These are phyloP conservation scores for Acarospora socialis DNA, from an alignment of 2,329 filamentous ascomycete genomes.

Conservation along the genomic window DNA sequence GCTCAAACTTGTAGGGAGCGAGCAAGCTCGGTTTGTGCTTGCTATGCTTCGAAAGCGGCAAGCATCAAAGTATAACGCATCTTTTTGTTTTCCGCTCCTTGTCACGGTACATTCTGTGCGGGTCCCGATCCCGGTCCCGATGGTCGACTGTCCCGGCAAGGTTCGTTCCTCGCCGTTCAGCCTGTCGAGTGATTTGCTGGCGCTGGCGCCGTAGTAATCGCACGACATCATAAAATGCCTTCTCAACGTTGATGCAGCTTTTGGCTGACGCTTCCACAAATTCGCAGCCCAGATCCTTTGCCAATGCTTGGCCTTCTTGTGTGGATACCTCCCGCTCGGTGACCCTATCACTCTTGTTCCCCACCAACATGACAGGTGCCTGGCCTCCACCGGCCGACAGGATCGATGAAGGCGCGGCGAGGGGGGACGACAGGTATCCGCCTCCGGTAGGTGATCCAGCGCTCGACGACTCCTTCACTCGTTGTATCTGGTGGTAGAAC, in stretches of 20 bases:
- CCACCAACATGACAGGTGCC: conserved; percentile 93
- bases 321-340: conserved; percentile 94
- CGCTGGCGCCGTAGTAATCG: conserved; percentile 75
- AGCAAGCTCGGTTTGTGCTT: too few species aligned
- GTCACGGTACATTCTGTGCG: conserved; percentile 16
- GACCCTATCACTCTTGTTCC: conserved; percentile 94
- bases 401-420: conserved; percentile 34
- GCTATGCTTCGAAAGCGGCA: background rate
- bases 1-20: too few species aligned
- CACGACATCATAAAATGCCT: conserved; percentile 96
- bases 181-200: conserved; percentile 29
- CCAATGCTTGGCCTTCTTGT: conserved; percentile 84
- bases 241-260: conserved; percentile 97
- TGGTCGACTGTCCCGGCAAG: conserved; percentile 6
- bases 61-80: conserved; percentile 23
- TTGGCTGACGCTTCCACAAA: conserved; percentile 96
- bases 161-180: conserved; percentile 13
- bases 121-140: conserved; percentile 16
- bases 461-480: conserved; percentile 74
- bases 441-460: conserved; percentile 40
- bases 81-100: conserved; percentile 9
- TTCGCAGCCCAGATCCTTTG: conserved; percentile 83
- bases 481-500: conserved; percentile 92
- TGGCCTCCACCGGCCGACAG: conserved; percentile 34
- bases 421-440: conserved; percentile 35